Evolutionary conservation across 2,329 filamentous ascomycete species (phyloP).

Genomic region (Calonectria honghensis): DNA sequence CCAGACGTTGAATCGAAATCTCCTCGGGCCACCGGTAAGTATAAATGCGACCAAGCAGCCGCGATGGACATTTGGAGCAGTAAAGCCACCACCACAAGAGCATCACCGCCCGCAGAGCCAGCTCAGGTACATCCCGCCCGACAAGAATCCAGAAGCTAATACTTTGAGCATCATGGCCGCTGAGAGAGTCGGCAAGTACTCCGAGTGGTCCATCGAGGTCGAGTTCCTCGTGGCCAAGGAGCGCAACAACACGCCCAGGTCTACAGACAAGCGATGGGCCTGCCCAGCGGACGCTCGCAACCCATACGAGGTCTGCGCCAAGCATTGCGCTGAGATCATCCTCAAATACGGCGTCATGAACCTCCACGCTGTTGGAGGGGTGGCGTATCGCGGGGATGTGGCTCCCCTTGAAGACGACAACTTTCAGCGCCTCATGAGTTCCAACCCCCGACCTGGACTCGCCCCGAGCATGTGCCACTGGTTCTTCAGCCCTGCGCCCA

Average conservation of each 20-base stretch:
- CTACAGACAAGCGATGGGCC: constrained; percentile 37
- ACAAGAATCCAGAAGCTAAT: not conserved
- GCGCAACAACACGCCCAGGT: constrained; percentile 10
- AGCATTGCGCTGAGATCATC: constrained; percentile 39
- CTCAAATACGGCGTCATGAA: not conserved
- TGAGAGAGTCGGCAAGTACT: constrained; percentile 5
- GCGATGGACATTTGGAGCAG: not conserved
- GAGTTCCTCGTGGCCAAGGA: constrained; percentile 53
- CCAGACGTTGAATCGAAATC: not conserved
- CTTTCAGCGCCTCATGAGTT: constrained; percentile 6
- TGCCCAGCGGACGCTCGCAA: constrained; percentile 44
- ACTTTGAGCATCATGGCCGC: not conserved
- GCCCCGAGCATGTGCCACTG: constrained; percentile 35
- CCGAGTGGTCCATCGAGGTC: constrained; percentile 48
- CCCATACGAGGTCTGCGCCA: constrained; percentile 37
- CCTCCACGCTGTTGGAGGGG: constrained; percentile 23
- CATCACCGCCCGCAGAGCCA: not conserved
- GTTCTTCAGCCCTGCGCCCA: constrained; percentile 42
- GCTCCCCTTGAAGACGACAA: not conserved
- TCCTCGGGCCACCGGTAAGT: not conserved
- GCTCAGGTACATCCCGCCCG: not conserved
- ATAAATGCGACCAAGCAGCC: not conserved
- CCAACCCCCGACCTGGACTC: not conserved
- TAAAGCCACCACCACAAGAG: not conserved
- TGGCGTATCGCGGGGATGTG: constrained; percentile 32